Evolutionary conservation across 495 filamentous ascomycete genomes (phyloP).

Genomic region (Penicillium longicatenatum): DNA sequence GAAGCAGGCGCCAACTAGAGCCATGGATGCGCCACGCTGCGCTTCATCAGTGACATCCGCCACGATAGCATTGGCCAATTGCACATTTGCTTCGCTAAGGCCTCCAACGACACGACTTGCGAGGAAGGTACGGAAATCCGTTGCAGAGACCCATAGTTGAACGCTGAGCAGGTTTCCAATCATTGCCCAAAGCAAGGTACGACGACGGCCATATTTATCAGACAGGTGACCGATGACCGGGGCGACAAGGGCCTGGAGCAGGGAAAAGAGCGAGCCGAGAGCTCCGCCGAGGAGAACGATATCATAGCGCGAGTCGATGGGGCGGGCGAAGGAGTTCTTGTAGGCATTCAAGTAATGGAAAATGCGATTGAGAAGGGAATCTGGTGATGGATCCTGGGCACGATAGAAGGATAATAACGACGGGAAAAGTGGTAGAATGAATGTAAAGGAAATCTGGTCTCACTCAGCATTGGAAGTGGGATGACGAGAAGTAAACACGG

Average conservation of each 20-base stretch:
- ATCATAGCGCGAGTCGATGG: slow-evolving; percentile 95
- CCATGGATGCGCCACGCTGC: slow-evolving; percentile 87
- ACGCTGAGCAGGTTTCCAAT: slow-evolving; percentile 91
- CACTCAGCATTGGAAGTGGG: not conserved
- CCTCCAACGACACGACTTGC: slow-evolving; percentile 90
- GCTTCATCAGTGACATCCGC: slow-evolving; percentile 89
- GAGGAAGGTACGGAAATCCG: slow-evolving; percentile 93
- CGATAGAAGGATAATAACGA: slow-evolving; percentile 95
- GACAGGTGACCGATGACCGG: slow-evolving; percentile 88
- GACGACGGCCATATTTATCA: slow-evolving; percentile 85
- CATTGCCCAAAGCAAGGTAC: slow-evolving; percentile 90
- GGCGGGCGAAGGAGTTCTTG: slow-evolving; percentile 88
- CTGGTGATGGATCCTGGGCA: slow-evolving; percentile 55
- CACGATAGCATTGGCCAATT: slow-evolving; percentile 94
- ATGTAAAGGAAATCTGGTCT: slow-evolving; percentile 81
- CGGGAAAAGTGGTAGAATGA: slow-evolving; percentile 95
- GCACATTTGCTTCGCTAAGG: slow-evolving; percentile 94
- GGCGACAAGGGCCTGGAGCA: slow-evolving; percentile 90
- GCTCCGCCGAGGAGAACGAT: slow-evolving; percentile 95
- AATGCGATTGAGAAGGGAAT: slow-evolving; percentile 72
- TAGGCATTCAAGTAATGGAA: slow-evolving; percentile 88
- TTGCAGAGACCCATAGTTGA: slow-evolving; percentile 88
- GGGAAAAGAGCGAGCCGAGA: slow-evolving; percentile 87
- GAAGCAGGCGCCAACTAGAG: slow-evolving; percentile 94
- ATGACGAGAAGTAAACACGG: not conserved